A percentile compares a stretch with the other conserved stretches of the same genome.
Conservation (phyloP, 768 basidiomycete species). For the Amanita pseudoporphyria region DNA sequence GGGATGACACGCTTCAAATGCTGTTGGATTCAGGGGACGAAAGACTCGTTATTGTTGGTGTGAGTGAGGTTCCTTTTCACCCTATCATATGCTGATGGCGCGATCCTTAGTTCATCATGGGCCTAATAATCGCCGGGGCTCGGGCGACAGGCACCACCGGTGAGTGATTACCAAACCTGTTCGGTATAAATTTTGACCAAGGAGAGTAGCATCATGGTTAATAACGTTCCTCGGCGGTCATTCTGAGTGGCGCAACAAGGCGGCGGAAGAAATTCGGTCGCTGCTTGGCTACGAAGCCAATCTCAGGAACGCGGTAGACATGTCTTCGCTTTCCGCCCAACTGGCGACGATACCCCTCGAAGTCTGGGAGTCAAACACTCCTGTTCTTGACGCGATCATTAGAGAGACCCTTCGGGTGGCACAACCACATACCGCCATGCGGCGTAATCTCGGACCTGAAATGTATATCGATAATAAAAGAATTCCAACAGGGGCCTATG, state of each 20-base stretch:
- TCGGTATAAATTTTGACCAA: conserved; percentile 7
- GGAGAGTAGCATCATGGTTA: conserved; percentile 54
- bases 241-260: conserved; percentile 54
- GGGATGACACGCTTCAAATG: conserved; percentile 66
- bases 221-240: conserved; percentile 64
- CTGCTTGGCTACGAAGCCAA: conserved; percentile 26
- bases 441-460: conserved; percentile 68
- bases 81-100: conserved; percentile 13
- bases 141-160: conserved; percentile 71
- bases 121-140: conserved; percentile 70
- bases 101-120: conserved; percentile 64
- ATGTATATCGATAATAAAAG: conserved; percentile 57
- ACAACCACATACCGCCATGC: conserved; percentile 75
- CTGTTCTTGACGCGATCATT: conserved; percentile 63
- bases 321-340: conserved; percentile 28
- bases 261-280: conserved; percentile 46
- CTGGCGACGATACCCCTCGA: conserved; percentile 56
- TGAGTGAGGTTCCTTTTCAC: conserved; percentile 23
- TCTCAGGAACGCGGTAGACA: background rate
- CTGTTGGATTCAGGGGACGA: conserved; percentile 66
- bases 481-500: conserved; percentile 65
- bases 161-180: conserved; percentile 16
- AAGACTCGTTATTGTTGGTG: conserved; percentile 58
- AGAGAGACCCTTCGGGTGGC: conserved; percentile 71
- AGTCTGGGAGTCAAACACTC: conserved; percentile 62